phyloP scores from a whole-genome alignment of 2,329 filamentous ascomycete species.

The Penicillium italicum region DNA sequence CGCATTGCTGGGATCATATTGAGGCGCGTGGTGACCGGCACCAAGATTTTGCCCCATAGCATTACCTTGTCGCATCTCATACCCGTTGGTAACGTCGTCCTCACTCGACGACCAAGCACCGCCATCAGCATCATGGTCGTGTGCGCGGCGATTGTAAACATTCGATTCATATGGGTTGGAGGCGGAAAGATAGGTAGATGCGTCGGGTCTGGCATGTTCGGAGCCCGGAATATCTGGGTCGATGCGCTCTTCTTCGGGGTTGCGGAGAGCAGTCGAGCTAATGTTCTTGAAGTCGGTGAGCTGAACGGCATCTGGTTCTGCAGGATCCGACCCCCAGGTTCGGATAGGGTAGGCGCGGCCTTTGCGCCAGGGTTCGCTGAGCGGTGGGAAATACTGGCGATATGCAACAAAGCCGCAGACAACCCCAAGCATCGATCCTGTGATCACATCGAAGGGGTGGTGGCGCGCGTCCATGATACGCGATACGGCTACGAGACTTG shows the following conservation, averaged over 20 bases:
- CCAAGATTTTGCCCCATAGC: slow-evolving; percentile 23
- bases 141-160: slow-evolving; percentile 26
- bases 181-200: slow-evolving; percentile 19
- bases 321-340: slow-evolving; percentile 52
- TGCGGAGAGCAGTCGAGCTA: slow-evolving; percentile 30
- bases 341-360: slow-evolving; percentile 58
- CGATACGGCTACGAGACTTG: slow-evolving; percentile 53
- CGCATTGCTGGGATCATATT: slow-evolving; percentile 28
- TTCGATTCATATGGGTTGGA: slow-evolving; percentile 27
- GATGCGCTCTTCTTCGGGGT: slow-evolving; percentile 30
- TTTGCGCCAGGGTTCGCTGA: slow-evolving; percentile 55
- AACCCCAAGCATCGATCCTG: slow-evolving; percentile 53
- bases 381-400: slow-evolving; percentile 57
- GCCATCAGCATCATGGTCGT: slow-evolving; percentile 29
- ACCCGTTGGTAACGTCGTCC: slow-evolving; percentile 33
- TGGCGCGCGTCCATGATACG: slow-evolving; percentile 62
- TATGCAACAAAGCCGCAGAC: slow-evolving; percentile 53
- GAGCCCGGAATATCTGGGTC: slow-evolving; percentile 3
- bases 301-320: slow-evolving; percentile 18
- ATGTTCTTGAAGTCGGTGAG: slow-evolving; percentile 6
- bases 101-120: slow-evolving; percentile 38
- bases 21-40: slow-evolving; percentile 15
- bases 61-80: slow-evolving; percentile 38
- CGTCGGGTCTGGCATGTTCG: slow-evolving; percentile 1
- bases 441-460: slow-evolving; percentile 59